Evolutionary conservation across 106 monocot species (phyloP), one percentile per base, ranked within the genome.

Genomic region (Dendrobium chrysotoxum): DNA sequence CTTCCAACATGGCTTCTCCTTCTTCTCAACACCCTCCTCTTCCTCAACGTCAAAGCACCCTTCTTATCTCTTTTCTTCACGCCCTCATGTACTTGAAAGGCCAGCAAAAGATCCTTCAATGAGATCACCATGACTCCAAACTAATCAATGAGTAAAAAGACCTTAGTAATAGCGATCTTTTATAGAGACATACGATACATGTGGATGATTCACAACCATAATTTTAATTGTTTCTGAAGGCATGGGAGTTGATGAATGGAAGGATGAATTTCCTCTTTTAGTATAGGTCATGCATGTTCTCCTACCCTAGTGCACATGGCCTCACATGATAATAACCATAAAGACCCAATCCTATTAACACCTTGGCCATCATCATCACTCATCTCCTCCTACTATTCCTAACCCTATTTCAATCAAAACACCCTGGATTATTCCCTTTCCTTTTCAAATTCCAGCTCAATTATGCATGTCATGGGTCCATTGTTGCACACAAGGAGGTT

Each of bases 361-460:
- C 54, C 81, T 55, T 75, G 3, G 40, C 81, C 50, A 50, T 50
- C 50, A 15, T 50, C 50, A 13, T 50, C 50, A 50, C 50, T 50
- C 50, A 50, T 13, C 50, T 50, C 50, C 13, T 50, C 13, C 50
- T 13, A 15, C 50, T 15, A 50, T 50, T 50, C 76, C 76, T 26
- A 38, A 13, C 57, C 55, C 50, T 82, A 44, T 65, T 45, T 41
- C 61, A 57, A 82, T 76, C 42, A 42, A 81, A 75, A 74, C 82
- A 82, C 76, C 76, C 82, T 76, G 82, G 75, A 76, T 42, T 61
- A 82, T 76, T 76, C 65, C 82, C 75, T 41, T 41, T 54, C 57
- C 17, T 44, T 64, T 45, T 65, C 16, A 13, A 12, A 3, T 47
- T 28, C 45, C 76, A 77, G 47, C 76, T 47, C 76, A 53, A 77